A percentile compares a stretch with the other conserved stretches of the same genome.
Evolutionary conservation across 345 rosid species (phyloP).

Genomic region (Dovyalis caffra): DNA sequence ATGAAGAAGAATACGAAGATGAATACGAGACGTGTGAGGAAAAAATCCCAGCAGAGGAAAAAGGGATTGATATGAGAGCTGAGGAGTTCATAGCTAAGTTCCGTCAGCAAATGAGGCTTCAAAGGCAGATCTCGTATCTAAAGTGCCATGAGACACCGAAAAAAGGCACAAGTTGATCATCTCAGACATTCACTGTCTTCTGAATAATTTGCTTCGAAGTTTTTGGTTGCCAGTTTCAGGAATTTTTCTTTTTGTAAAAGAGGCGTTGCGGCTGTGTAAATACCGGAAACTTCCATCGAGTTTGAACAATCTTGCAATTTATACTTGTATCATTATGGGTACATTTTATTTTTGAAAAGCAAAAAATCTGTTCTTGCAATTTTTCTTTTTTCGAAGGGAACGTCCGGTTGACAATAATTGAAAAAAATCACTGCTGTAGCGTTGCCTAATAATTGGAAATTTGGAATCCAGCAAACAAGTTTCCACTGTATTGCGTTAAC

Average conservation of each 20-base stretch:
- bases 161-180: conserved; percentile 1
- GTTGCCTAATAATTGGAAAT: not conserved
- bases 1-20: conserved; percentile 16
- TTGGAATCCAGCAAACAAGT: not conserved
- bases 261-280: conserved; percentile 19
- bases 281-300: conserved; percentile 13
- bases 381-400: not conserved
- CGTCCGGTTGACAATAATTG: not conserved
- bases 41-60: conserved; percentile 37
- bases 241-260: not conserved
- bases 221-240: not conserved
- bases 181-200: not conserved
- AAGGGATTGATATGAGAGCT: conserved; percentile 75
- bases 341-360: not conserved
- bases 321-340: not conserved
- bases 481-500: not conserved
- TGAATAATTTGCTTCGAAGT: not conserved
- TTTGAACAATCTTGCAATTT: conserved; percentile 9
- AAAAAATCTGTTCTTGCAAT: too few species aligned
- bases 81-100: conserved; percentile 84
- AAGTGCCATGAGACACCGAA: conserved; percentile 40
- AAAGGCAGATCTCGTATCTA: conserved; percentile 67
- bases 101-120: conserved; percentile 72
- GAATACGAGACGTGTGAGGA: conserved; percentile 13
- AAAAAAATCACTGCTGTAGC: not conserved